phyloP scores from a whole-genome alignment of 164 flowering plant species.

The Tetrastigma voinierianum region DNA sequence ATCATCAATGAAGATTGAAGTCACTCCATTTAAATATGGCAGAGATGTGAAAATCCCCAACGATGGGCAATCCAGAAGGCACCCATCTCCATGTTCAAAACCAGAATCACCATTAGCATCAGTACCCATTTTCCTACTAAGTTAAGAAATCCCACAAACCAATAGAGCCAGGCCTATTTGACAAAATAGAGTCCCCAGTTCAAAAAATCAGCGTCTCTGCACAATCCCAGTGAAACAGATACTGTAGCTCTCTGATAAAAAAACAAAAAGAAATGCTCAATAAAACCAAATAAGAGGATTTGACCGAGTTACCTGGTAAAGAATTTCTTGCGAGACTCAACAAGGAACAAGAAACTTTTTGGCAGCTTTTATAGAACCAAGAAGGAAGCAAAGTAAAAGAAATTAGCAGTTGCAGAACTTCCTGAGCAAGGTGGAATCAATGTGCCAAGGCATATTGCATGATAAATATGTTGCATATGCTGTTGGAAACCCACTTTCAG shows the following conservation, averaged over 20 bases:
- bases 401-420: neutral
- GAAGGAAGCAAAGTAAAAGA: slow-evolving; percentile 2
- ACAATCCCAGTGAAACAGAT: neutral
- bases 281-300: neutral
- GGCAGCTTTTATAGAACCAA: slow-evolving; percentile 7
- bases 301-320: neutral
- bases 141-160: neutral
- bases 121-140: neutral
- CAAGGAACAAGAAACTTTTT: slow-evolving; percentile 5
- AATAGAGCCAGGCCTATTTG: neutral
- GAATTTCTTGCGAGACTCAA: slow-evolving; percentile 3
- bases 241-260: neutral
- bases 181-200: neutral
- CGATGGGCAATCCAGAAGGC: neutral
- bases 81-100: neutral
- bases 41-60: neutral
- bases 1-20: neutral
- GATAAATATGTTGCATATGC: no score
- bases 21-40: neutral
- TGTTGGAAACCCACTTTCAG: neutral
- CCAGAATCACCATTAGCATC: neutral
- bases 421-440: neutral
- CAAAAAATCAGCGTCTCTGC: neutral
- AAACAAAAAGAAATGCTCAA: neutral
- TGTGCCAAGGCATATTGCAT: neutral